Evolutionary conservation across 768 basidiomycete species (phyloP).

Genomic region (Suillus discolor): DNA sequence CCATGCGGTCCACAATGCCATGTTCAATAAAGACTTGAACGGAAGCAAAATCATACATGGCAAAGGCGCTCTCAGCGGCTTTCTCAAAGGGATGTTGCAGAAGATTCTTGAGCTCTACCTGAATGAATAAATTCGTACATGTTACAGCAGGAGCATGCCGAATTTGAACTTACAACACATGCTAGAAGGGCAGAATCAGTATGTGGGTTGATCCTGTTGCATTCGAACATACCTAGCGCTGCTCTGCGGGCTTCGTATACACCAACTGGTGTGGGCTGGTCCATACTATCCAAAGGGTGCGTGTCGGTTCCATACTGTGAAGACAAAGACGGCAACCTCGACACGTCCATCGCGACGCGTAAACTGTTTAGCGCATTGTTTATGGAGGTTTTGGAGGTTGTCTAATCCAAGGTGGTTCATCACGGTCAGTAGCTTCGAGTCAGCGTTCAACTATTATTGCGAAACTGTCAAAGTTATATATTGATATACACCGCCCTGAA

Average conservation of each 20-base stretch:
- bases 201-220: neutral
- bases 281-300: conserved; percentile 4
- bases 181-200: conserved; percentile 2
- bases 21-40: conserved; percentile 20
- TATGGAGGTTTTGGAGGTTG: neutral
- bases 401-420: neutral
- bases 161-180: neutral
- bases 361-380: conserved; percentile 1
- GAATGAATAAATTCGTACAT: neutral
- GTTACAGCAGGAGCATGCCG: neutral
- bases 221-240: conserved; percentile 2
- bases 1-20: conserved; percentile 21
- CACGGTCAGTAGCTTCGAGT: neutral
- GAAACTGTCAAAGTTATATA: neutral
- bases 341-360: neutral
- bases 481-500: too few relatives aligned
- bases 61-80: conserved; percentile 5
- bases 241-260: conserved; percentile 5
- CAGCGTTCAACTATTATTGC: neutral
- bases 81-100: conserved; percentile 9
- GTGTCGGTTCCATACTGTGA: neutral
- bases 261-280: neutral
- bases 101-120: conserved; percentile 8
- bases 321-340: neutral
- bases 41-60: conserved; percentile 20